A percentile compares a stretch with the other conserved stretches of the same genome.
Conservation (phyloP, 2,329 filamentous ascomycete genomes). For the Neonectria magnoliae region DNA sequence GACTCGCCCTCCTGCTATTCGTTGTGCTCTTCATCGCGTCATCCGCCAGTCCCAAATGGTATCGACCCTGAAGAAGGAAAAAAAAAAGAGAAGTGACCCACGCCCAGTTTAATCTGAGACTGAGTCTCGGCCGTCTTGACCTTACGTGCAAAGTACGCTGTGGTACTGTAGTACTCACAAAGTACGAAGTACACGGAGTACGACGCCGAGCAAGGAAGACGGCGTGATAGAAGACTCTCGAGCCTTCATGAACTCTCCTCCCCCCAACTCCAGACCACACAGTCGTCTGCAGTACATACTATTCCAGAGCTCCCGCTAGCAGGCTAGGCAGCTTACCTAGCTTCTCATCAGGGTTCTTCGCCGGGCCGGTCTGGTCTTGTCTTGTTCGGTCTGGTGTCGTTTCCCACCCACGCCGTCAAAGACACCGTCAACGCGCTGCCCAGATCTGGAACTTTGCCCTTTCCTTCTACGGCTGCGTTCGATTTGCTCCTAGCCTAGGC, state of each 20-base stretch:
- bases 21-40: slow-evolving; percentile 31
- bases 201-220: no score
- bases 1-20: slow-evolving; percentile 25
- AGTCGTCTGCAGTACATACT: no score
- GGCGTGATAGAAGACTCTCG: not conserved
- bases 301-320: not conserved
- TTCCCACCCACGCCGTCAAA: slow-evolving; percentile 31
- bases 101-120: not conserved
- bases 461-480: slow-evolving; percentile 21
- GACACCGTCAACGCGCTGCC: slow-evolving; percentile 34
- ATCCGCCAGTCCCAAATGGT: slow-evolving; percentile 24
- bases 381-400: slow-evolving; percentile 20
- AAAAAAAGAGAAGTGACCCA: not conserved
- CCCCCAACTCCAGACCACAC: not conserved
- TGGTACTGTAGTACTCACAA: not conserved
- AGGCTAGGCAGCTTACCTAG: not conserved
- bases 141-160: not conserved
- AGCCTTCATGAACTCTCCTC: not conserved
- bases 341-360: slow-evolving; percentile 18
- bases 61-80: slow-evolving; percentile 5
- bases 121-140: not conserved
- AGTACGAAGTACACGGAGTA: not conserved
- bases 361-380: slow-evolving; percentile 21
- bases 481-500: slow-evolving; percentile 9
- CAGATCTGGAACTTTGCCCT: slow-evolving; percentile 35